Evolutionary conservation across 441 rosid species (phyloP).

Genomic region (Bruguiera hainesii): DNA sequence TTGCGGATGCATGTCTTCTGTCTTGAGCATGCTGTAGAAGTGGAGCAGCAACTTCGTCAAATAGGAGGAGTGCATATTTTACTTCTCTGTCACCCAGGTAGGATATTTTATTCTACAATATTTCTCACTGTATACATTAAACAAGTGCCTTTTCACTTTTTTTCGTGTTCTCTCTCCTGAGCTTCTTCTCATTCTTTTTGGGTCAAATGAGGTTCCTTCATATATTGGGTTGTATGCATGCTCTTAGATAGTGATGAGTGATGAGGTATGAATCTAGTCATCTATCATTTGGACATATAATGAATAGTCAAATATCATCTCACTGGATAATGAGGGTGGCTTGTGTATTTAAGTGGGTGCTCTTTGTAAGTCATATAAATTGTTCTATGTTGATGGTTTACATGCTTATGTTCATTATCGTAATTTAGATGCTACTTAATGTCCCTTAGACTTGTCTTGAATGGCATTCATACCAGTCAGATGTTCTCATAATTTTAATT

Average conservation of each 20-base stretch:
- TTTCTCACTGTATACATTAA: conserved; percentile 2
- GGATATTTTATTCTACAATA: conserved; percentile 9
- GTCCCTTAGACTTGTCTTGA: background rate
- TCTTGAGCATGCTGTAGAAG: conserved; percentile 96
- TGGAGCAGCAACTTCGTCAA: conserved; percentile 69
- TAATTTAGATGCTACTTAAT: background rate
- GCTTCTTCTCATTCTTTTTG: background rate
- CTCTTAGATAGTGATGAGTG: background rate
- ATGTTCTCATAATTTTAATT: background rate
- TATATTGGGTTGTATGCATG: no score
- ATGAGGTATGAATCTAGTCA: background rate
- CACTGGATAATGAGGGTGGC: no score
- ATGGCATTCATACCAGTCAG: background rate
- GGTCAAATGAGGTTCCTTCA: no score
- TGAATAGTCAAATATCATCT: no score
- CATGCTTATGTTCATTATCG: background rate
- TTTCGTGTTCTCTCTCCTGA: background rate
- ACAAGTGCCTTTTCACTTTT: background rate
- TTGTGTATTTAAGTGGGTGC: no score
- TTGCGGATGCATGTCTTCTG: conserved; percentile 87
- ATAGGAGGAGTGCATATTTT: conserved; percentile 76
- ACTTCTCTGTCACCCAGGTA: conserved; percentile 95
- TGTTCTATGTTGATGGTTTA: conserved; percentile 5
- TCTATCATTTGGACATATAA: no score
- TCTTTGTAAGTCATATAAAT: no score